Evolutionary conservation across 2,329 filamentous ascomycete genomes (phyloP), one percentile per base, ranked within the genome.

Genomic region (Cladosporium phlei): DNA sequence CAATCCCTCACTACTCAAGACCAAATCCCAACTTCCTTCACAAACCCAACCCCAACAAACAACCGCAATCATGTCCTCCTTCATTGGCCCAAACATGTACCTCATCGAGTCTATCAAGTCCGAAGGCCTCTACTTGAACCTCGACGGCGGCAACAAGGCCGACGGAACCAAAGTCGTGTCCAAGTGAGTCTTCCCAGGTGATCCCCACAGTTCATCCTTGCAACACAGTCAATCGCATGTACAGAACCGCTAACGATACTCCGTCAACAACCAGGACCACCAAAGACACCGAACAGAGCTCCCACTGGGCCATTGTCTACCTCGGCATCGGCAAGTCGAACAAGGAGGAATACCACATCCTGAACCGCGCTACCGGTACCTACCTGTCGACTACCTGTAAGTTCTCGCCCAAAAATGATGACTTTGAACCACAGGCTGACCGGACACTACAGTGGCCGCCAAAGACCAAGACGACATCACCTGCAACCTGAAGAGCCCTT

Each of bases 221-320:
- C n/a, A n/a, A n/a, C n/a, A n/a, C n/a, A n/a, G n/a, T n/a, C n/a
- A n/a, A n/a, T n/a, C n/a, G n/a, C n/a, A n/a, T n/a, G n/a, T n/a
- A n/a, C n/a, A n/a, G n/a, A n/a, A n/a, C n/a, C n/a, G n/a, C n/a
- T n/a, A n/a, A n/a, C n/a, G n/a, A n/a, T n/a, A n/a, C n/a, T n/a
- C n/a, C n/a, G n/a, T n/a, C n/a, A n/a, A n/a, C 32, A 17, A 4
- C 10, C 32, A 34, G 32, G 17, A 9, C 3, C 6, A 34, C 32
- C 32, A 34, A 34, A 16, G 17, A 34, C 32, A 9, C 16, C 11
- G 32, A 34, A 17, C 2, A n/a, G 2, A 11, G 5, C 16, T 34
- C 32, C 19, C 32, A 34, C 32, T 34, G 32, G 32, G 32, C 32
- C 16, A 34, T 34, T 16, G 32, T 34, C 32, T 34, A 34, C 32